Conservation (phyloP, 345 rosid species). For the Lepidium aucheri region DNA sequence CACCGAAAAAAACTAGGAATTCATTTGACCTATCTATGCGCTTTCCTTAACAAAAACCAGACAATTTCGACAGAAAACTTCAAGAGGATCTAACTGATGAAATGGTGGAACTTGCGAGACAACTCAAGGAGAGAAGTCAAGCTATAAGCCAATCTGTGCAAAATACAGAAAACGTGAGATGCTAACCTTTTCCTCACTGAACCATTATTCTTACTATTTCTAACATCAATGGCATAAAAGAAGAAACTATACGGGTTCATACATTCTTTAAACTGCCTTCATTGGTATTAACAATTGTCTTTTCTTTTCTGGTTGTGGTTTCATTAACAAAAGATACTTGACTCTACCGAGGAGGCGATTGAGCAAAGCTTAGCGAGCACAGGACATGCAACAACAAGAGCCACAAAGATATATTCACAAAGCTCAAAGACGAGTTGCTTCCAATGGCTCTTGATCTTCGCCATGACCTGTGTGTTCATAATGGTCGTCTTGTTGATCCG, state of each 20-base stretch:
- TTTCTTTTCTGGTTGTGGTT: not conserved
- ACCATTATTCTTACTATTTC: not conserved
- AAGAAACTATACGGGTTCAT: not conserved
- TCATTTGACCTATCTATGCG: not conserved
- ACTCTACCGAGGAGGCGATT: conserved; percentile 76
- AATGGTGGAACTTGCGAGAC: conserved; percentile 79
- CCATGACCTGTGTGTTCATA: conserved; percentile 63
- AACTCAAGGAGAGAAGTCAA: conserved; percentile 83
- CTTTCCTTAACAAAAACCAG: too few species aligned
- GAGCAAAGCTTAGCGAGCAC: conserved; percentile 92
- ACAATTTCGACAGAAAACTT: conserved; percentile 62
- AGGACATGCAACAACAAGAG: conserved; percentile 60
- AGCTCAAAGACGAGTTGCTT: conserved; percentile 78
- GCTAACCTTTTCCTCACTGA: not conserved
- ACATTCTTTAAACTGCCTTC: not conserved
- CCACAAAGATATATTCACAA: conserved; percentile 49
- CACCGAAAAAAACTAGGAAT: not conserved
- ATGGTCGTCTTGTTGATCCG: conserved; percentile 87
- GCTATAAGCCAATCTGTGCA: conserved; percentile 62
- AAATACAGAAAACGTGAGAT: conserved; percentile 63
- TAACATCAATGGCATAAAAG: not conserved
- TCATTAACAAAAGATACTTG: conserved; percentile 51
- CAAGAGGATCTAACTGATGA: conserved; percentile 85
- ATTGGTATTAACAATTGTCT: not conserved
- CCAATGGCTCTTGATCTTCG: conserved; percentile 69